These are phyloP conservation scores for Leccinum longicurvipes DNA, from an alignment of 768 basidiomycete genomes.

Conservation along the genomic window DNA sequence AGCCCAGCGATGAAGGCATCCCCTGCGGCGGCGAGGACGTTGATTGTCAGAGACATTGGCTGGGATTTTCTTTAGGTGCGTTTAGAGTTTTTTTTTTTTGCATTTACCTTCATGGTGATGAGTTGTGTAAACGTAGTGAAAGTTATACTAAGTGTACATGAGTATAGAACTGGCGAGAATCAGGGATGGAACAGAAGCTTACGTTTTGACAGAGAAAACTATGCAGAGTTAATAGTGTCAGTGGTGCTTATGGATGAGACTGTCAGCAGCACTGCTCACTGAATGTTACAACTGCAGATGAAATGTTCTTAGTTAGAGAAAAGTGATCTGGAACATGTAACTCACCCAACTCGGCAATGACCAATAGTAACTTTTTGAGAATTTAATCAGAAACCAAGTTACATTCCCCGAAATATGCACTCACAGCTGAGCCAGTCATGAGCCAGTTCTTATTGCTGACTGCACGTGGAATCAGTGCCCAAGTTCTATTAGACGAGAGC, in stretches of 20 bases:
- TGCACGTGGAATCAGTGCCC: constrained; percentile 22
- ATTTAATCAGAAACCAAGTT: background rate
- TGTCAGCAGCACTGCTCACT: constrained; percentile 22
- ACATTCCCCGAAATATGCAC: background rate
- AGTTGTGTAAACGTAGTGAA: constrained; percentile 43
- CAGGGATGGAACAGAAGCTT: constrained; percentile 11
- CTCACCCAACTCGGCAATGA: constrained; percentile 40
- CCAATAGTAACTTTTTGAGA: constrained; percentile 23
- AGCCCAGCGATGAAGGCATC: constrained; percentile 50
- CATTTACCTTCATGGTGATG: constrained; percentile 39
- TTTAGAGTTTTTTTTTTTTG: background rate
- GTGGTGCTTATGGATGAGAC: background rate
- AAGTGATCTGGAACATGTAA: background rate
- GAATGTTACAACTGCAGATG: constrained; percentile 29
- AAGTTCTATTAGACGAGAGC: background rate
- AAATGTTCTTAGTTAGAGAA: constrained; percentile 1
- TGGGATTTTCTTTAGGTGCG: background rate
- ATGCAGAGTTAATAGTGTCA: background rate
- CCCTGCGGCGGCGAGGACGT: constrained; percentile 44
- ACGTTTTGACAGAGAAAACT: constrained; percentile 40
- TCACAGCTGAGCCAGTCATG: constrained; percentile 31
- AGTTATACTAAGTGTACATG: constrained; percentile 34
- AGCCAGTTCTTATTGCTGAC: constrained; percentile 47
- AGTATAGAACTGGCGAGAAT: background rate
- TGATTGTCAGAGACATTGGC: constrained; percentile 48